Base-by-base conservation (phyloP, 208 protist species). In the Crithidia brevicula region DNA sequence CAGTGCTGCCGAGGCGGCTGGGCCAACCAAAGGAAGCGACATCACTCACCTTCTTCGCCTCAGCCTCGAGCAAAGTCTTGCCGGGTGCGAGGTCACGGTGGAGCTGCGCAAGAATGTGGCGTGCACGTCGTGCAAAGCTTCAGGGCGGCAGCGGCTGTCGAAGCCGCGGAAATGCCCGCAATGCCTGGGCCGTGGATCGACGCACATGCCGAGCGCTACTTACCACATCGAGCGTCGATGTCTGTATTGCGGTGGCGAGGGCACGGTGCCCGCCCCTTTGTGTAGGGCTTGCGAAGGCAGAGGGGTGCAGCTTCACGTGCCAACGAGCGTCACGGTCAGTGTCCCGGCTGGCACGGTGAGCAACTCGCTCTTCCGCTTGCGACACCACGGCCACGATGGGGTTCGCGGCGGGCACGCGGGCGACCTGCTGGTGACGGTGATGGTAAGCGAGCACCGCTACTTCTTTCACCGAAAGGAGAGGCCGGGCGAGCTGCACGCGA, bases 221-320 rank as follows among this genome's bases (percentile, higher is more conserved):
- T 97, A 96, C 67, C 84, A 91, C 70, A 82, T 97, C 40, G 89
- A 97, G 60, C 81, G 89, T 15, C 40, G 64, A 27, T 97, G 93
- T 61, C 73, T 74, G 27, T 88, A 85, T 67, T 97, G 93, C 61
- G 76, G 60, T 11, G 93, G 93, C 1, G 76, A 85, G n/a, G 93
- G 93, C 15, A 67, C 46, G 6, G 72, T 83, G n/a, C 77, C 88
- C 13, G 62, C 83, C 11, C 82, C 86, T 28, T 81, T 62, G 23
- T 97, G 93, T 76, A 7, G 56, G 1, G 4, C 38, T 1, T 97
- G 93, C 56, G 52, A 67, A 9, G 93, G 93, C 8, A 62, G 75
- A 10, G 93, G 93, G 4, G 79, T 90, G n/a, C 7, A 50, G 31
- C 31, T 68, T n/a, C 59, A 75, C 22, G 22, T 36, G 51, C 31